Evolutionary conservation across 2,329 filamentous ascomycete species (phyloP), one percentile per base, ranked within the genome.

Genomic region (Ceratocystis huliohia): DNA sequence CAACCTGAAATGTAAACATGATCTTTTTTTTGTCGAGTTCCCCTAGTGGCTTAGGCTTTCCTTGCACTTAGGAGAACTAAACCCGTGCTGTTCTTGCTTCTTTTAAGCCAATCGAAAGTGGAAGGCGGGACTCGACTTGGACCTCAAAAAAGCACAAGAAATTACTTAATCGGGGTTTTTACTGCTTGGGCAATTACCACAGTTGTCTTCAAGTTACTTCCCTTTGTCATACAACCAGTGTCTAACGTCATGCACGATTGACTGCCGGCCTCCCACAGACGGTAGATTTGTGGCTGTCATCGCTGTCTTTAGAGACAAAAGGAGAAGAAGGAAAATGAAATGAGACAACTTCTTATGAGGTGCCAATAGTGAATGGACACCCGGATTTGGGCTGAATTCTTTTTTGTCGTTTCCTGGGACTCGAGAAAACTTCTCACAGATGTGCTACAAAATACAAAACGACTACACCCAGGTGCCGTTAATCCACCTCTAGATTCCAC

Each of bases 1-100:
- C 62, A 22, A 56, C 63, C 63, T 53, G 63, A 64, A 64, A 41
- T 64, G 63, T 53, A 64, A 64, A 64, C 63, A 20, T 64, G 63
- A 28, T 37, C 22, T 17, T 15, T 20, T 20, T 10, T 5, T 5
- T 28, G 6, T 13, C 33, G 8, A 37, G 1, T 37, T 17, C 46
- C 63, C 63, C 63, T 64, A 20, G 46, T 30, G 44, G 30, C 53
- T 37, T 53, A 8, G 20, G 25, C 37, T n/a, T 48, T 48, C 28
- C 28, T 22, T 50, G 8, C 17, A 48, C 37, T n/a, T 3, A 10
- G 2, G 13, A 37, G 5, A 22, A 15, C 17, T 22, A 64, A 37
- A 37, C 8, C 7, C 10, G 33, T 37, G 33, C 33, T 37, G 48
- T 15, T 53, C 6, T 53, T 53, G 48, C 48, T 25, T 3, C 10